Conservation (phyloP, 805 yeast genomes). For the Pachysolen tannophilus region DNA sequence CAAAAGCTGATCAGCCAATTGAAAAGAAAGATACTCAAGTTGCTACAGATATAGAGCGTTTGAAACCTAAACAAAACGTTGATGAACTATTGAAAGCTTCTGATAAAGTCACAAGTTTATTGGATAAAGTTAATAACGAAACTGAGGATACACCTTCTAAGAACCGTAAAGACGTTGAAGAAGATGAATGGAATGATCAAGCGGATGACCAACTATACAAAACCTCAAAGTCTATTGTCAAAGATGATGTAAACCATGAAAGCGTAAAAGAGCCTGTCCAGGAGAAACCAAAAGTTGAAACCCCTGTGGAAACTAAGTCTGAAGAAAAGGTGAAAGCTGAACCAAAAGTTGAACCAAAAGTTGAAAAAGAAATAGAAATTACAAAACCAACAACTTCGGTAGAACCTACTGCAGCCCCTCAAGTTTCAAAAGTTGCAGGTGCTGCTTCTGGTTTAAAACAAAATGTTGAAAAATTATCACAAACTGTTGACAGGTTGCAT, state of each 20-base stretch:
- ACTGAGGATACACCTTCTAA: slow-evolving; percentile 20
- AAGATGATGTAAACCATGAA: slow-evolving; percentile 1
- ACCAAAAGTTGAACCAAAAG: slow-evolving; percentile 10
- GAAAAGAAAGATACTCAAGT: slow-evolving; percentile 7
- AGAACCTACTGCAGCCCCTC: slow-evolving; percentile 13
- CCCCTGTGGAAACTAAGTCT: slow-evolving; percentile 1
- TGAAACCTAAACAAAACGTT: no score
- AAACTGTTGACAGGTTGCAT: slow-evolving; percentile 51
- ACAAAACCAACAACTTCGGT: slow-evolving; percentile 9
- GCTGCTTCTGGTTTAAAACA: slow-evolving; percentile 62
- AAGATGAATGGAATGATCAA: slow-evolving; percentile 21
- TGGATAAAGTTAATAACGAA: slow-evolving; percentile 39
- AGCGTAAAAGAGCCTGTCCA: slow-evolving; percentile 1
- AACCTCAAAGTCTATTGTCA: background rate
- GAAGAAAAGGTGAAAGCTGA: slow-evolving; percentile 12
- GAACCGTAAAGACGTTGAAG: slow-evolving; percentile 10
- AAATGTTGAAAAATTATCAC: slow-evolving; percentile 59
- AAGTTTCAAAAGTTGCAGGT: slow-evolving; percentile 16
- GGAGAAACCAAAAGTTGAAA: slow-evolving; percentile 10
- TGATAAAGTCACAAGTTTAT: slow-evolving; percentile 34
- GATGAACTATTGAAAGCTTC: slow-evolving; percentile 41
- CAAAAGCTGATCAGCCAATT: slow-evolving; percentile 1
- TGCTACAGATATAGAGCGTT: slow-evolving; percentile 4
- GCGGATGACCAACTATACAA: slow-evolving; percentile 4
- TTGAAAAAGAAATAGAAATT: slow-evolving; percentile 9